Evolutionary conservation across 345 rosid genomes (phyloP).

Genomic region (Excoecaria cochinchinensis): DNA sequence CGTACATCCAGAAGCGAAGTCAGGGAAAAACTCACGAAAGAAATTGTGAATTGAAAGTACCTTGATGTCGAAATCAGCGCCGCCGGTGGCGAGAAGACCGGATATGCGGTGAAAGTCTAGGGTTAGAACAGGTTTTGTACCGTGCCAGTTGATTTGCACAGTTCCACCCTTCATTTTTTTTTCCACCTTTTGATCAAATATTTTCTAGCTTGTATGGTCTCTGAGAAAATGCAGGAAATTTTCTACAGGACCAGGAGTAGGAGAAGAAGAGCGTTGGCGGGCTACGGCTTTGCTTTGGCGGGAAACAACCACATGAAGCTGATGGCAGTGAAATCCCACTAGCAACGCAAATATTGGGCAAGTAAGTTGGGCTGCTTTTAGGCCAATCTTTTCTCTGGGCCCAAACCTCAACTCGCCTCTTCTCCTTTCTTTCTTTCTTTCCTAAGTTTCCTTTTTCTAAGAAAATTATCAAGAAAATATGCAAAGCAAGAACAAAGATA

Average conservation of each 20-base stretch:
- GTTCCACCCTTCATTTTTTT: conserved; percentile 83
- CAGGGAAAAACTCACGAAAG: background rate
- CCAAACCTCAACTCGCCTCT: too few relatives aligned
- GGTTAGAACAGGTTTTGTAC: conserved; percentile 75
- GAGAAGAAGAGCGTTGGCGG: background rate
- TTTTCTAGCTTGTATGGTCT: background rate
- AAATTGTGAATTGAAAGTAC: conserved; percentile 24
- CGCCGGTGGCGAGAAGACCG: conserved; percentile 93
- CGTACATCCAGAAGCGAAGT: background rate
- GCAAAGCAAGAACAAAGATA: too few relatives aligned
- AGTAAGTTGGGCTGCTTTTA: too few relatives aligned
- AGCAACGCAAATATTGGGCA: too few relatives aligned
- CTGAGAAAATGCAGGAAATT: background rate
- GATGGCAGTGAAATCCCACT: background rate
- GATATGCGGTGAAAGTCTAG: conserved; percentile 83
- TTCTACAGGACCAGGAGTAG: background rate
- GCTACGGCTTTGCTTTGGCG: background rate
- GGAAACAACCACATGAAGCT: background rate
- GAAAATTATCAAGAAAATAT: too few relatives aligned
- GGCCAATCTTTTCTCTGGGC: too few relatives aligned
- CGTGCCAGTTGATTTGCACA: conserved; percentile 93
- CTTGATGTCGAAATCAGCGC: conserved; percentile 96
- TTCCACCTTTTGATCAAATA: background rate
- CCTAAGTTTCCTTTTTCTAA: too few relatives aligned
- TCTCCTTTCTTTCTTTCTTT: too few relatives aligned